Conservation (phyloP, 2,329 filamentous ascomycete species). For the Dichotomopilus funicola region DNA sequence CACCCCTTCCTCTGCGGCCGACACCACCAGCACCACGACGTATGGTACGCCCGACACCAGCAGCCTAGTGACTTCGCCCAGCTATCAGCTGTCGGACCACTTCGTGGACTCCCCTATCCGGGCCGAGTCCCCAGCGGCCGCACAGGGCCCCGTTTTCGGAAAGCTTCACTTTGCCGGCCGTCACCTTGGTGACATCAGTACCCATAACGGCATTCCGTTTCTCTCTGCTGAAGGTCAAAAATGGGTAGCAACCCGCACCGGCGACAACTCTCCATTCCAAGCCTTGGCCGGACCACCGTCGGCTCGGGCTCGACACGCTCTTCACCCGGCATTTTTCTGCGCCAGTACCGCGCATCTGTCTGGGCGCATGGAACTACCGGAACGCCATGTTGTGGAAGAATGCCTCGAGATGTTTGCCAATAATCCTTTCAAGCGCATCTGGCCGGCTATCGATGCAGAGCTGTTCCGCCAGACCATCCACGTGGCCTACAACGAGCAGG, state of each 20-base stretch:
- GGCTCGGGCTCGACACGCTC: background rate
- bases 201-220: conserved; percentile 43
- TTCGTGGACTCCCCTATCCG: conserved; percentile 3
- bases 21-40: background rate
- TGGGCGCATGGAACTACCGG: conserved; percentile 29
- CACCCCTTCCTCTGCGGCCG: conserved; percentile 1
- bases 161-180: conserved; percentile 43
- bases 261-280: conserved; percentile 30
- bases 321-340: conserved; percentile 14
- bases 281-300: conserved; percentile 15
- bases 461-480: conserved; percentile 42
- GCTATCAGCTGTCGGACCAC: conserved; percentile 5
- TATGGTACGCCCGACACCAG: background rate
- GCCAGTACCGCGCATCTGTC: background rate
- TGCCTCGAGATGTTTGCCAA: conserved; percentile 29
- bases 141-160: conserved; percentile 22
- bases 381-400: conserved; percentile 23
- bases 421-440: conserved; percentile 37
- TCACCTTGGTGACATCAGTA: conserved; percentile 40
- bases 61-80: background rate
- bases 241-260: conserved; percentile 43
- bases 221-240: conserved; percentile 40
- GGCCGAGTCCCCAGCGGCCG: background rate
- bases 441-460: conserved; percentile 42
- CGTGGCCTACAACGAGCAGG: conserved; percentile 35